Percentiles rank a stretch among this genome's conserved stretches.
phyloP scores from a whole-genome alignment of 257 asterid species.

The Solanum virginianum region DNA sequence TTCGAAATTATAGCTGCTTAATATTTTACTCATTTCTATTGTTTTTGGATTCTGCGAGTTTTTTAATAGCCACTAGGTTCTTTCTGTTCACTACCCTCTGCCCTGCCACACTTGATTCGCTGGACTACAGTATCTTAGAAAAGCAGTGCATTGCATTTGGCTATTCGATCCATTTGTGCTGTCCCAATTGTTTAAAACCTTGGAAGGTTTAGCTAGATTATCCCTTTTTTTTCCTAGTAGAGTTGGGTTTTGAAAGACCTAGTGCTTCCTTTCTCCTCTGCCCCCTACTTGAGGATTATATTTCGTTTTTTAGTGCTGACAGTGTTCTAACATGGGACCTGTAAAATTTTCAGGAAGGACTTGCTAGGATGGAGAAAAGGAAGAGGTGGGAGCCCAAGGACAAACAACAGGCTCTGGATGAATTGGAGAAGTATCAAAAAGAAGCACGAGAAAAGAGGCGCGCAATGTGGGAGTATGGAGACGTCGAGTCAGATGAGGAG shows the following conservation, averaged over 20 bases:
- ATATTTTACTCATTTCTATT: neutral
- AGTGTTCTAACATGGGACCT: neutral
- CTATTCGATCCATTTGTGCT: neutral
- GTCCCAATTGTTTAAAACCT: neutral
- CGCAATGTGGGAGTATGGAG: conserved; percentile 98
- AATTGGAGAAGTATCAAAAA: conserved; percentile 54
- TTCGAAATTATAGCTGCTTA: neutral
- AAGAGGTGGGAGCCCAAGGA: conserved; percentile 64
- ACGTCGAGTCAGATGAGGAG: conserved; percentile 86
- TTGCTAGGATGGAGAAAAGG: conserved; percentile 85
- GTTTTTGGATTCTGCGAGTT: neutral
- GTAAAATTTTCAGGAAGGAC: conserved; percentile 61
- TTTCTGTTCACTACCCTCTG: neutral
- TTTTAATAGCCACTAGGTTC: neutral
- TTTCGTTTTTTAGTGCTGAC: neutral
- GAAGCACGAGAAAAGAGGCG: conserved; percentile 67
- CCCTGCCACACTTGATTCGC: neutral
- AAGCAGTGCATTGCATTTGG: neutral
- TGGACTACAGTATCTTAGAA: neutral
- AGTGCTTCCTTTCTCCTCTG: neutral
- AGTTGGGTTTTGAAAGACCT: neutral
- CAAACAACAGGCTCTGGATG: conserved; percentile 45
- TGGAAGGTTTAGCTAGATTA: neutral
- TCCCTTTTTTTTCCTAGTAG: neutral
- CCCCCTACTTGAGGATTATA: neutral